Percentiles rank a stretch among this genome's conserved stretches.
Evolutionary conservation across 768 basidiomycete species (phyloP).

Genomic region (Mrakia frigida): DNA sequence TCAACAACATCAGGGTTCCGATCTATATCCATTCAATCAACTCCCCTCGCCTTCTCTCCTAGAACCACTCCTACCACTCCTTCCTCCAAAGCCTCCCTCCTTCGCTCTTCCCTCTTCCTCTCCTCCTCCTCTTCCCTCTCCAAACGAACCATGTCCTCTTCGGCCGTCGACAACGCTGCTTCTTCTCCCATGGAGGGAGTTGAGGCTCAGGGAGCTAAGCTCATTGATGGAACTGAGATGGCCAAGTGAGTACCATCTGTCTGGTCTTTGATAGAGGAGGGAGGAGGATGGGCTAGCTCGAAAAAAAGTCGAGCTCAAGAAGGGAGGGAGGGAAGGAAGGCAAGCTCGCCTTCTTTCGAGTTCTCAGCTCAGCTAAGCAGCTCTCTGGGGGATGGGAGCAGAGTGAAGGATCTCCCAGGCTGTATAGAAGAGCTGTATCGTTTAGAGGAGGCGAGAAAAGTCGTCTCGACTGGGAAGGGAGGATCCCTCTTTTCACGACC

Average conservation of each 20-base stretch:
- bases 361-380: background rate
- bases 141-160: slow-evolving; percentile 24
- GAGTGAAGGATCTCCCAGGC: too few relatives aligned
- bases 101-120: background rate
- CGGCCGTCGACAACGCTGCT: slow-evolving; percentile 4
- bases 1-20: too few relatives aligned
- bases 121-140: background rate
- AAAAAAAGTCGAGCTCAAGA: slow-evolving; percentile 2
- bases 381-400: background rate
- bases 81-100: background rate
- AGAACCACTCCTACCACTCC: too few relatives aligned
- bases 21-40: too few relatives aligned
- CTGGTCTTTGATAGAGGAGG: slow-evolving; percentile 5
- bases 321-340: background rate
- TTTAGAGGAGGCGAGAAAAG: background rate
- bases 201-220: slow-evolving; percentile 43
- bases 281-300: background rate
- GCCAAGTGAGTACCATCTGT: slow-evolving; percentile 63
- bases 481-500: too few relatives aligned
- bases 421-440: background rate
- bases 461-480: background rate
- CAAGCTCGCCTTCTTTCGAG: background rate
- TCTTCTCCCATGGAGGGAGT: slow-evolving; percentile 33
- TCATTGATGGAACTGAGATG: slow-evolving; percentile 78
- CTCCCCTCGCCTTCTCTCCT: too few relatives aligned